phyloP scores from a whole-genome alignment of 352 stramenopile species.

The Globisporangium recalcitrans region DNA sequence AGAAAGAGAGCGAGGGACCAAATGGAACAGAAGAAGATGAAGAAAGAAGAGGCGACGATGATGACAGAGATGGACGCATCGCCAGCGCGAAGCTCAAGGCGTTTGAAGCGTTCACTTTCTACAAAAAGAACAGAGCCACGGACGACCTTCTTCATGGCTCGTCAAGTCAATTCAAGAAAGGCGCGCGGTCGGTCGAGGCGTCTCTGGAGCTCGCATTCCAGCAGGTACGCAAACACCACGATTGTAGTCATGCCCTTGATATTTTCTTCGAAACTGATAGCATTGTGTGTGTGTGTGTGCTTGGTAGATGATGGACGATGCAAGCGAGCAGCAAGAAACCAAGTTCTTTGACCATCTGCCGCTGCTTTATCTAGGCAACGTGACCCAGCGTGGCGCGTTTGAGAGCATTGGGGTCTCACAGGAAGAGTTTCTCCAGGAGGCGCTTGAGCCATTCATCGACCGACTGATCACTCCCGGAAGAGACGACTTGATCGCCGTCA shows the following conservation, averaged over 20 bases:
- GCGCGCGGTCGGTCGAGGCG: conserved; percentile 28
- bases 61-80: conserved; percentile 22
- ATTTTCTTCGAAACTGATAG: too few relatives aligned
- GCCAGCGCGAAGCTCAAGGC: conserved; percentile 42
- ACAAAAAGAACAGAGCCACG: conserved; percentile 42
- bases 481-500: conserved; percentile 58
- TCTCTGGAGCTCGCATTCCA: conserved; percentile 48
- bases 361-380: conserved; percentile 48
- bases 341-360: conserved; percentile 52
- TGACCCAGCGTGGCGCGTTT: conserved; percentile 40
- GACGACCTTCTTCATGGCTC: conserved; percentile 23
- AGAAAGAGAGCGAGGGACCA: background rate
- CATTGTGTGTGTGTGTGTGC: background rate
- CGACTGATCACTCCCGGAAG: conserved; percentile 44
- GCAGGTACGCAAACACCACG: conserved; percentile 20
- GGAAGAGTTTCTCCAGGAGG: conserved; percentile 43
- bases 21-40: background rate
- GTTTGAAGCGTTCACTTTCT: conserved; percentile 42
- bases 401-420: conserved; percentile 24
- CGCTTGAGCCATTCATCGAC: conserved; percentile 49
- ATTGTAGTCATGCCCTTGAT: too few relatives aligned
- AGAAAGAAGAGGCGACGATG: background rate
- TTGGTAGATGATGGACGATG: conserved; percentile 25
- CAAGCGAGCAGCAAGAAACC: conserved; percentile 41
- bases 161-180: conserved; percentile 24